Base-by-base conservation (phyloP, 1,284 basidiomycete genomes). In the Ceratobasidium sp. region DNA sequence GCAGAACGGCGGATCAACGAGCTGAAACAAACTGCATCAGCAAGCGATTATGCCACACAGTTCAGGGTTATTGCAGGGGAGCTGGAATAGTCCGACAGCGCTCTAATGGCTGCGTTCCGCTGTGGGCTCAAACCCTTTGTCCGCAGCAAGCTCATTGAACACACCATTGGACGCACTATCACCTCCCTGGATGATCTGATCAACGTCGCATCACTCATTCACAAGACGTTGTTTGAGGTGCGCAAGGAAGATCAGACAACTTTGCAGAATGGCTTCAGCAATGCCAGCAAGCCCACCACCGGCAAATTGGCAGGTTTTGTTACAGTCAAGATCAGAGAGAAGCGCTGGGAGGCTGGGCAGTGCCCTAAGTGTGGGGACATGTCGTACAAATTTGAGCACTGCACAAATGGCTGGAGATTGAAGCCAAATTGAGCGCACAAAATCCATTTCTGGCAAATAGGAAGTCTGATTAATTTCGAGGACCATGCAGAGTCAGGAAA, bases 201-300 rank as follows among this genome's bases (percentile, higher is more conserved):
- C 10, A 43, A 16, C 1, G 23, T 21, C 3, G 34, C 59, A 36
- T 61, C 1, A 14, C 39, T 39, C 12, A 45, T 45, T 45, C 39
- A 61, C 41, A 46, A 61, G 16, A 45, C 59, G 8, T 39, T 61
- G 6, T 61, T 45, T 45, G 59, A 61, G 41, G 59, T 26, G 36
- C 14, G 52, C 28, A 32, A 32, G 52, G 52, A 55, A 30, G 10
- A 16, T 3, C 52, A 55, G 12, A 14, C 14, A 12, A 16, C 52
- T 14, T 32, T n/a, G n/a, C 52, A 28, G 12, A n/a, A 16, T 16
- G 14, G 8, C 18, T 3, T 32, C 10, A n/a, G 9, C 30, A 28
- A 14, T 14, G 10, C 6, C 52, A 32, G 18, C 52, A 32, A 55
- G 14, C 28, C 28, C 28, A 16, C 52, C 10, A 10, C 23, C 8